A percentile compares a stretch with the other conserved stretches of the same genome.
These are phyloP conservation scores for Talaromyces sp. DNA, from an alignment of 2,329 filamentous ascomycete genomes.

Conservation along the genomic window DNA sequence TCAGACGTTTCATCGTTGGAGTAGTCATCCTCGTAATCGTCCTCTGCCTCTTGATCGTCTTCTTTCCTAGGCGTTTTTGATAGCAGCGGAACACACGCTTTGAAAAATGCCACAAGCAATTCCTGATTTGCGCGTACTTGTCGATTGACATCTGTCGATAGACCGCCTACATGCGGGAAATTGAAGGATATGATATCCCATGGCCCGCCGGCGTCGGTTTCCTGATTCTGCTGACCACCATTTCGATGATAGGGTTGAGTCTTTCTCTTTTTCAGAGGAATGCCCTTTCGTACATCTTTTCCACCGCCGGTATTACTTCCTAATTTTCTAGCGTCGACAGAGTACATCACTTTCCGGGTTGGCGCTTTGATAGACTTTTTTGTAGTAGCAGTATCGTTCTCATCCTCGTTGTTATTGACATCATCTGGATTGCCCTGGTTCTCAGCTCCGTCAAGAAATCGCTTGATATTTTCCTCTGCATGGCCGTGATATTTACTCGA, in stretches of 20 bases:
- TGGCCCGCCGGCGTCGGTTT: slow-evolving; percentile 29
- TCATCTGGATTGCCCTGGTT: slow-evolving; percentile 15
- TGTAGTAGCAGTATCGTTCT: slow-evolving; percentile 6
- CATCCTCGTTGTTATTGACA: slow-evolving; percentile 10
- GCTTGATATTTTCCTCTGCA: slow-evolving; percentile 57
- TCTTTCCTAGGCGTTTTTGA: slow-evolving; percentile 26
- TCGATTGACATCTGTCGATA: slow-evolving; percentile 87
- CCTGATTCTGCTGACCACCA: not conserved
- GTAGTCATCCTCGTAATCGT: slow-evolving; percentile 15
- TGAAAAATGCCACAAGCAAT: slow-evolving; percentile 50
- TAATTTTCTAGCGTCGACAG: slow-evolving; percentile 45
- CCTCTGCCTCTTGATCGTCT: slow-evolving; percentile 23
- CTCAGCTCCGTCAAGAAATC: slow-evolving; percentile 27
- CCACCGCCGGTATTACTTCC: slow-evolving; percentile 34
- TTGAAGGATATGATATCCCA: slow-evolving; percentile 89
- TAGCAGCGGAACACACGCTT: slow-evolving; percentile 41
- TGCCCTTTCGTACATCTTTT: slow-evolving; percentile 45
- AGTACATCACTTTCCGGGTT: slow-evolving; percentile 38
- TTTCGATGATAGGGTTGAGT: slow-evolving; percentile 5
- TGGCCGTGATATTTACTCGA: slow-evolving; percentile 69
- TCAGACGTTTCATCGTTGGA: slow-evolving; percentile 15
- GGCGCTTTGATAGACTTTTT: slow-evolving; percentile 18
- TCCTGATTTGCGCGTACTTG: slow-evolving; percentile 89
- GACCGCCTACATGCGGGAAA: slow-evolving; percentile 93
- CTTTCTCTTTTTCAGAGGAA: slow-evolving; percentile 32